phyloP scores from a whole-genome alignment of 805 yeast genomes.

The Yarrowia alimentaria region DNA sequence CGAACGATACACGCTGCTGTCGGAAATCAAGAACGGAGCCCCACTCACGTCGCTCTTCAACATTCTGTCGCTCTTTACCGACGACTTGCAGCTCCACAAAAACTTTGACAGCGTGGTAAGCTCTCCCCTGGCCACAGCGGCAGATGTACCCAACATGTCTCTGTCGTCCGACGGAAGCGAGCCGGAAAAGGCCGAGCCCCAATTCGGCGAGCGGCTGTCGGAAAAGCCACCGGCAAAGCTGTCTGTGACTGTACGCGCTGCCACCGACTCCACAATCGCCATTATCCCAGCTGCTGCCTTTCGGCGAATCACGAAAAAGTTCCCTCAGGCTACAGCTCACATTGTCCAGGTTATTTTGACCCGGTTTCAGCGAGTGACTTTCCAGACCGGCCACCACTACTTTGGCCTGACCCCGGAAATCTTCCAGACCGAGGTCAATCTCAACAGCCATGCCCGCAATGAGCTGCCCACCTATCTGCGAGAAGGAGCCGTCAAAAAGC shows the following conservation, averaged over 20 bases:
- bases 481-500: constrained; percentile 17
- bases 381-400: constrained; percentile 84
- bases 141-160: constrained; percentile 19
- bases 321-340: constrained; percentile 88
- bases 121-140: constrained; percentile 4
- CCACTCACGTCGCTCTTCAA: constrained; percentile 82
- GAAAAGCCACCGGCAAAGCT: constrained; percentile 29
- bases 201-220: constrained; percentile 8
- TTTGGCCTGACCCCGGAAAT: constrained; percentile 81
- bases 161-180: constrained; percentile 12
- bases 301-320: constrained; percentile 62
- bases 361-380: constrained; percentile 82
- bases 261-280: constrained; percentile 76
- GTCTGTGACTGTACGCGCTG: constrained; percentile 69
- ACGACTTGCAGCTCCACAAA: constrained; percentile 39
- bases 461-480: constrained; percentile 57
- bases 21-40: constrained; percentile 77
- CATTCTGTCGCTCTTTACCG: constrained; percentile 71
- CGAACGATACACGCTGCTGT: constrained; percentile 67
- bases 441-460: constrained; percentile 51
- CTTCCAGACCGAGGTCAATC: constrained; percentile 65
- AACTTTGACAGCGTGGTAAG: constrained; percentile 26
- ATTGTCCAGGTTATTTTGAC: constrained; percentile 90
- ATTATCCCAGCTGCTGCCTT: constrained; percentile 87
- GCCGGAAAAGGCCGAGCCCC: constrained; percentile 6